phyloP scores from a whole-genome alignment of 768 basidiomycete species.

The Hysterangium stoloniferum region DNA sequence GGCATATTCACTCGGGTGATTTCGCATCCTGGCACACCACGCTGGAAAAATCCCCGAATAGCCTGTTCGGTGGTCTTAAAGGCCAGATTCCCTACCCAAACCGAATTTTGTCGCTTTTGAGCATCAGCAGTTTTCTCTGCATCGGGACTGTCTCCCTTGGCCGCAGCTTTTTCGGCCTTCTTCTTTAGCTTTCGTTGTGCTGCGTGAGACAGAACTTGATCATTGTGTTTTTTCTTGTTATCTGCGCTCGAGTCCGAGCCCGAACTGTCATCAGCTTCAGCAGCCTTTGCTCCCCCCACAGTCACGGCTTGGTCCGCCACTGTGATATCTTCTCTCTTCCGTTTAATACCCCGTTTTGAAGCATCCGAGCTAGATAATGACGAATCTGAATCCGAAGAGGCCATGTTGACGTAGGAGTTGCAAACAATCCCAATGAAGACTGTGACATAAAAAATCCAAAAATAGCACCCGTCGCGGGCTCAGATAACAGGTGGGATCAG shows the following conservation, averaged over 20 bases:
- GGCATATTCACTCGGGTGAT: constrained; percentile 85
- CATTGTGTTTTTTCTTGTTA: constrained; percentile 19
- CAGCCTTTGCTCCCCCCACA: neutral
- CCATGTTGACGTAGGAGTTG: too few relatives aligned
- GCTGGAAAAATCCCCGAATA: constrained; percentile 61
- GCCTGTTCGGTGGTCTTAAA: constrained; percentile 79
- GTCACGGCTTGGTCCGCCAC: neutral
- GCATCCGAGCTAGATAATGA: neutral
- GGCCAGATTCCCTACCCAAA: constrained; percentile 94
- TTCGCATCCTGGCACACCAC: constrained; percentile 45
- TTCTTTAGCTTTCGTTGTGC: constrained; percentile 60
- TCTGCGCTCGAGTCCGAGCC: constrained; percentile 15
- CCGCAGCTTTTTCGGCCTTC: constrained; percentile 18
- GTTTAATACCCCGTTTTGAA: neutral
- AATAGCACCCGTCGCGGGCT: too few relatives aligned
- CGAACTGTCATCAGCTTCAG: constrained; percentile 6
- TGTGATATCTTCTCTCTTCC: neutral
- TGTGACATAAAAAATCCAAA: neutral
- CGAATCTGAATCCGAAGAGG: neutral
- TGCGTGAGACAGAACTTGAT: constrained; percentile 66
- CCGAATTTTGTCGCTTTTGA: constrained; percentile 67
- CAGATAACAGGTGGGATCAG: too few relatives aligned
- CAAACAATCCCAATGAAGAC: neutral
- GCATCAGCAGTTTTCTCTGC: constrained; percentile 26
- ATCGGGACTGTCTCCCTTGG: constrained; percentile 32